These are phyloP conservation scores for Septoria linicola DNA, from an alignment of 2,329 filamentous ascomycete species.

Conservation along the genomic window DNA sequence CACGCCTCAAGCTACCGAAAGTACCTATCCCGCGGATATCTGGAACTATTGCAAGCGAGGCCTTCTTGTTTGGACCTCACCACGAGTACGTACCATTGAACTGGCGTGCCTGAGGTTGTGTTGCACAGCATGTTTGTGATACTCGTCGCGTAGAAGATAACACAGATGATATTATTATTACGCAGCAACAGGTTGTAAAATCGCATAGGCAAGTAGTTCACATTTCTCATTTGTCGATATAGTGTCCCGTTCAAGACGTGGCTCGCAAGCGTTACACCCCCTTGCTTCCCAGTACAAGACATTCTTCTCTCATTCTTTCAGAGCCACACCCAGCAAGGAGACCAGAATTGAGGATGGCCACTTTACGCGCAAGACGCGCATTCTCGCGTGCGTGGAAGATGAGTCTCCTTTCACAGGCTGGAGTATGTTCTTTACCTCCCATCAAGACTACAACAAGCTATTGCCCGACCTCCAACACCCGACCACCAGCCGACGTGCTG, in stretches of 20 bases:
- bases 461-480: not conserved
- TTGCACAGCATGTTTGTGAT: too few relatives aligned
- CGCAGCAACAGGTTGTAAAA: not conserved
- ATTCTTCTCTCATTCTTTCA: conserved; percentile 29
- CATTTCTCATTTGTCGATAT: not conserved
- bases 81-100: conserved; percentile 6
- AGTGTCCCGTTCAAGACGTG: not conserved
- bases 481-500: not conserved
- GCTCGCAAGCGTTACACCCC: conserved; percentile 10
- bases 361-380: conserved; percentile 28
- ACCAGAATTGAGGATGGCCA: conserved; percentile 18
- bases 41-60: not conserved
- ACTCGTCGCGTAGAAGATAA: too few relatives aligned
- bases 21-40: not conserved
- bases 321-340: conserved; percentile 30
- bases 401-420: conserved; percentile 12
- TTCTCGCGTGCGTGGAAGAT: conserved; percentile 19
- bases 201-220: not conserved
- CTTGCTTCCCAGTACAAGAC: conserved; percentile 26
- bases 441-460: not conserved
- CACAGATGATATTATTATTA: not conserved
- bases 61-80: conserved; percentile 3
- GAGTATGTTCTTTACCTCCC: conserved; percentile 14
- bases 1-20: not conserved
- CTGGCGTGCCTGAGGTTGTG: too few relatives aligned